A percentile compares a stretch with the other conserved stretches of the same genome.
phyloP scores from a whole-genome alignment of 2,329 filamentous ascomycete species.

The Epichloe uncinata region DNA sequence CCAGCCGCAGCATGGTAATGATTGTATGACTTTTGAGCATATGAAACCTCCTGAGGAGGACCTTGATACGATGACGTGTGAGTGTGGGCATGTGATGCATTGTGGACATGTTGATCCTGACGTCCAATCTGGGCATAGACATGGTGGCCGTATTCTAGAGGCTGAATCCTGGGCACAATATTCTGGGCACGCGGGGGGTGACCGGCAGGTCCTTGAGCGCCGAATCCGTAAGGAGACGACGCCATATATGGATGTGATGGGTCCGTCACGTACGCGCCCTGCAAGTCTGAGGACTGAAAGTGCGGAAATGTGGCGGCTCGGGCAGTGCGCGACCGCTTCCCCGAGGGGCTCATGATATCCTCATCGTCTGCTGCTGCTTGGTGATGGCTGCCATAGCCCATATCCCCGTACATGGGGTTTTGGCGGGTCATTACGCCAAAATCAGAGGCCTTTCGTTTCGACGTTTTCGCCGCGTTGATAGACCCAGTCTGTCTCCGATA shows the following conservation, averaged over 20 bases:
- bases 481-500: constrained; percentile 11
- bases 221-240: constrained; percentile 5
- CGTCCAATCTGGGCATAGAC: neutral
- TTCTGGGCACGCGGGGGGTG: constrained; percentile 10
- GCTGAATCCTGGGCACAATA: constrained; percentile 12
- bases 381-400: constrained; percentile 1
- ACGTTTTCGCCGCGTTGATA: constrained; percentile 7
- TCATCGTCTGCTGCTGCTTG: constrained; percentile 5
- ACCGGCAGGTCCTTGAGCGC: neutral
- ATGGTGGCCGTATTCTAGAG: constrained; percentile 8
- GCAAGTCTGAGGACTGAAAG: constrained; percentile 1
- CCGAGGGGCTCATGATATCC: constrained; percentile 9
- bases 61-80: constrained; percentile 2
- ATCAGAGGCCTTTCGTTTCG: constrained; percentile 14
- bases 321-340: constrained; percentile 13
- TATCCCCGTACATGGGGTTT: neutral
- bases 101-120: neutral
- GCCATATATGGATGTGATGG: constrained; percentile 3
- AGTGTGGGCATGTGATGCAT: neutral
- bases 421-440: constrained; percentile 3
- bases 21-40: neutral
- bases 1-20: neutral
- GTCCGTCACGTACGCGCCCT: neutral
- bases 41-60: neutral
- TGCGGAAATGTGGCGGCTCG: constrained; percentile 1